Evolutionary conservation across 345 rosid species (phyloP).

Genomic region (Boechera retrofracta): DNA sequence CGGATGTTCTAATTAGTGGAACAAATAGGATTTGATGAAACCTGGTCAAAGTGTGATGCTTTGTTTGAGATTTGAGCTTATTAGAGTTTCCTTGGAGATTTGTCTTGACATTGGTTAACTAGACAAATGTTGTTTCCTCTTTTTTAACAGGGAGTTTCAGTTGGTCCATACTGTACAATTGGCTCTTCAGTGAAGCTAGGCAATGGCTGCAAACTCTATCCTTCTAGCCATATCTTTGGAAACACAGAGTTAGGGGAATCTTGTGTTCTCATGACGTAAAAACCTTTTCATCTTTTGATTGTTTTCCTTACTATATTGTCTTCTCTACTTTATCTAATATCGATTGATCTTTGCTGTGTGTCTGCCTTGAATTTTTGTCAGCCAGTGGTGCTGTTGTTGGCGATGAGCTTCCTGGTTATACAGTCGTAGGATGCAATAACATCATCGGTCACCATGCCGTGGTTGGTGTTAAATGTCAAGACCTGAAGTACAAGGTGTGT

Average conservation of each 20-base stretch:
- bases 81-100: background rate
- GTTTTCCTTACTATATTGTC: background rate
- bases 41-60: slow-evolving; percentile 15
- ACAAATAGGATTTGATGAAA: slow-evolving; percentile 1
- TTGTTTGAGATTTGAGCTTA: slow-evolving; percentile 27
- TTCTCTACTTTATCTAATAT: background rate
- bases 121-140: background rate
- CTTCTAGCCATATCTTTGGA: slow-evolving; percentile 83
- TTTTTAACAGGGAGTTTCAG: slow-evolving; percentile 62
- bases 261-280: slow-evolving; percentile 87
- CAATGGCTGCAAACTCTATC: slow-evolving; percentile 69
- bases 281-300: slow-evolving; percentile 29
- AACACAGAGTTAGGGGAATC: slow-evolving; percentile 71
- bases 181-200: slow-evolving; percentile 85
- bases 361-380: slow-evolving; percentile 47
- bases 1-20: background rate
- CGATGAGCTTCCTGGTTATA: slow-evolving; percentile 80
- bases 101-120: background rate
- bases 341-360: slow-evolving; percentile 16
- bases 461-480: slow-evolving; percentile 93
- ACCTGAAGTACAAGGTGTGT: slow-evolving; percentile 80
- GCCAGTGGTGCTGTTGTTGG: slow-evolving; percentile 97
- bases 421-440: slow-evolving; percentile 71
- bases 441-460: slow-evolving; percentile 78
- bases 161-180: slow-evolving; percentile 85